Base-by-base conservation (phyloP, 108 stramenopile species). In the Discostella stelligeroides region DNA sequence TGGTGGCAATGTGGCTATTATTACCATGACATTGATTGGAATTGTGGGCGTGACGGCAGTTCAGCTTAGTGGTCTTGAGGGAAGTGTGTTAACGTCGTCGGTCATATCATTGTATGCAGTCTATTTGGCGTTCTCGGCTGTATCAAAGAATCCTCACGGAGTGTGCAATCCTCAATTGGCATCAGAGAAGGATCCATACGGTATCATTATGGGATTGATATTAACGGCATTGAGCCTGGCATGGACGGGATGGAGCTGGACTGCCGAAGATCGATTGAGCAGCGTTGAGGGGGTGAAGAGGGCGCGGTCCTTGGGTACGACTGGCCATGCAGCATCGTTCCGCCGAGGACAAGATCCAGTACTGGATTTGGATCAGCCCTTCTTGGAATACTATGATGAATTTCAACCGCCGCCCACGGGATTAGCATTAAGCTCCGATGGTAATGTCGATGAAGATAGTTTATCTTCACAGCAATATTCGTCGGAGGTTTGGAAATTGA, bases 81-180 rank as follows among this genome's bases (percentile, higher is more conserved):
- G 96, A 30, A 94, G 91, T 62, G 75, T 98, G 8, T 72, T 98
- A 17, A 95, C 96, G n/a, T 85, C 85, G 10, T 77, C 87, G 20
- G 83, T 94, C 21, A 91, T 98, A 48, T 89, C 87, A 25, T 47
- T 85, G 14, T 98, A 98, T 66, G 88, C 73, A 0, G 80, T 85
- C 3, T 98, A 94, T 70, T 70, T 98, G 46, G 79, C 72, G 39
- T 98, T 92, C 61, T 83, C 90, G 9, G 90, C 96, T 20, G 94
- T 97, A 14, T 87, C 86, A 49, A 86, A 87, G 80, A 95, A 95
- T 63, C 96, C 96, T 0, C 42, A 63, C 34, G 82, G 65, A 9
- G 28, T 47, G 18, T 97, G 96, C 91, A 96, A 96, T 61, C 94
- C 91, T 40, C 84, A 72, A 41, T 79, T 95, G 8, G 92, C 89